Conservation (phyloP, 208 protist genomes). For the Herpetomonas samuelpessoai region DNA sequence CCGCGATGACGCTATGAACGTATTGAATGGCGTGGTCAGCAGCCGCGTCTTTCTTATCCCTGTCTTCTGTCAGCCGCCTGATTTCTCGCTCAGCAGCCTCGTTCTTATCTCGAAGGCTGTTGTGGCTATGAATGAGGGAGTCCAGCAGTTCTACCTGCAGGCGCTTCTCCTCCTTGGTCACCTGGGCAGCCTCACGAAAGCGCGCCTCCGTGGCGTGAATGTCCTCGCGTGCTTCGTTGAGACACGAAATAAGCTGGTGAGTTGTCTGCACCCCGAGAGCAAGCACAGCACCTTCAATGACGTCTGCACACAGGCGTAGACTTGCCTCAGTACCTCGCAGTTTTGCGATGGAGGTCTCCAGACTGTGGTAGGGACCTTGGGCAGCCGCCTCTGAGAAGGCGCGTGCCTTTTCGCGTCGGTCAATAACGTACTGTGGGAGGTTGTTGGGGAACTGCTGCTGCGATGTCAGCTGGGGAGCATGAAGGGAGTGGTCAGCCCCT, state of each 20-base stretch:
- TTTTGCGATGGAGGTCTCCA: slow-evolving; percentile 38
- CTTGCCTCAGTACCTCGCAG: slow-evolving; percentile 31
- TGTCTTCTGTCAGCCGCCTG: slow-evolving; percentile 36
- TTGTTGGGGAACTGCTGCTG: background rate
- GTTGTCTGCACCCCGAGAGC: slow-evolving; percentile 61
- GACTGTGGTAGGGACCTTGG: slow-evolving; percentile 24
- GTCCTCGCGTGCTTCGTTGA: slow-evolving; percentile 37
- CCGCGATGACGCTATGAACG: slow-evolving; percentile 63
- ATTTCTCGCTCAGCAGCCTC: slow-evolving; percentile 53
- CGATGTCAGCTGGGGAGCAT: background rate
- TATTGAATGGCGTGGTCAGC: slow-evolving; percentile 65
- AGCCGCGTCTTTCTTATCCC: slow-evolving; percentile 49
- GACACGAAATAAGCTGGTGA: slow-evolving; percentile 46
- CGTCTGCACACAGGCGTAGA: slow-evolving; percentile 49
- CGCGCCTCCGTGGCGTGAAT: slow-evolving; percentile 31
- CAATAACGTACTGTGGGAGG: slow-evolving; percentile 45
- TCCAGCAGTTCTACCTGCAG: slow-evolving; percentile 47
- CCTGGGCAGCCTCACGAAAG: slow-evolving; percentile 29
- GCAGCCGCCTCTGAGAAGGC: slow-evolving; percentile 25
- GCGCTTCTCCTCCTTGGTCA: slow-evolving; percentile 31
- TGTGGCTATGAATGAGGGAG: slow-evolving; percentile 37
- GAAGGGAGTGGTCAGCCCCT: background rate
- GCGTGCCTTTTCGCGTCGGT: slow-evolving; percentile 52
- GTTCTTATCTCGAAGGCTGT: slow-evolving; percentile 47
- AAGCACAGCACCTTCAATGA: slow-evolving; percentile 72